phyloP scores from a whole-genome alignment of 106 monocot genomes.

The Allium fistulosum region DNA sequence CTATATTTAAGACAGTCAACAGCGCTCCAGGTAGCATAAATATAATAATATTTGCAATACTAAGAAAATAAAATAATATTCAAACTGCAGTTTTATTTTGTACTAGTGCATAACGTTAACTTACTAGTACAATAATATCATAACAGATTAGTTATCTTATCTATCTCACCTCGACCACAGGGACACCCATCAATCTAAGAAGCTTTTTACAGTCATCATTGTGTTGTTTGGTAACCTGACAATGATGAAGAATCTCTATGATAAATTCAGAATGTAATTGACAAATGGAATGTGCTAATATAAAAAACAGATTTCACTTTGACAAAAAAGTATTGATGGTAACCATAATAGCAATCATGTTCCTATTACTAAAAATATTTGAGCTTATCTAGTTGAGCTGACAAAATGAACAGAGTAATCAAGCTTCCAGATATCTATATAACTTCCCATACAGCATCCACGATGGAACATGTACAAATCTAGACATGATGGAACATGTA shows the following conservation, averaged over 20 bases:
- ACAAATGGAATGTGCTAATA: not conserved
- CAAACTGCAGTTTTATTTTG: too few species aligned
- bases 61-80: not conserved
- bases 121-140: too few species aligned
- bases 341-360: too few species aligned
- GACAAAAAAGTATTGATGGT: too few species aligned
- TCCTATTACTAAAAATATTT: too few species aligned
- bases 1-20: not conserved
- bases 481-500: too few species aligned
- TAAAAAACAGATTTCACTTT: not conserved
- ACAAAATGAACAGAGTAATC: too few species aligned
- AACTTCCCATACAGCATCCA: too few species aligned
- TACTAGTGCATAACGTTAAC: too few species aligned
- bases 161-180: slow-evolving; percentile 38
- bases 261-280: not conserved
- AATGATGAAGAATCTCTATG: slow-evolving; percentile 7
- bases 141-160: not conserved
- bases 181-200: slow-evolving; percentile 44
- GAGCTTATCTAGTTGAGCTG: too few species aligned
- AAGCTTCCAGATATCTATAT: too few species aligned
- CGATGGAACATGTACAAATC: too few species aligned
- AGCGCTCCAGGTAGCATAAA: not conserved
- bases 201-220: slow-evolving; percentile 47
- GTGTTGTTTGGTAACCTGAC: slow-evolving; percentile 43
- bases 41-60: not conserved